Conservation (phyloP, 2,329 filamentous ascomycete species). For the Penicillium sp. region DNA sequence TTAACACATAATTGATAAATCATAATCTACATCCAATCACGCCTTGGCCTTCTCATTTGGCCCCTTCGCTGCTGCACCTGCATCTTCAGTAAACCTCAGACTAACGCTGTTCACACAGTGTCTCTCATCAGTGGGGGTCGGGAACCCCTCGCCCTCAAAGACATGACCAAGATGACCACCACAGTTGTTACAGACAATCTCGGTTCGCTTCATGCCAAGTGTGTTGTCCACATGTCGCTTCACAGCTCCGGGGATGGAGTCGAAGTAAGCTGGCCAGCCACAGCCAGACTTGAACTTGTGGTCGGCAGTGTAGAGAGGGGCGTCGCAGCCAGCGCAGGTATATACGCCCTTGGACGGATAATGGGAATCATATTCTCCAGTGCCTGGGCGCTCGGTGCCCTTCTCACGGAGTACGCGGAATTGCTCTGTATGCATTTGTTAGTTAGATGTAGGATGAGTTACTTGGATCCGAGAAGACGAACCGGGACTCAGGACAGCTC, state of each 20-base stretch:
- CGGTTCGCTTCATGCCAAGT: slow-evolving; percentile 83
- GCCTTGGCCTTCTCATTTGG: slow-evolving; percentile 38
- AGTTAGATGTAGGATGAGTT: slow-evolving; percentile 32
- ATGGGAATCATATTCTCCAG: slow-evolving; percentile 88
- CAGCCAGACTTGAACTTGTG: slow-evolving; percentile 98
- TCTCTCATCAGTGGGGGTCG: slow-evolving; percentile 88
- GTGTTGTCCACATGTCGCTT: slow-evolving; percentile 77
- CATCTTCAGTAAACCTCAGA: slow-evolving; percentile 78
- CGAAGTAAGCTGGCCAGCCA: slow-evolving; percentile 98
- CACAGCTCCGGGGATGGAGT: slow-evolving; percentile 90
- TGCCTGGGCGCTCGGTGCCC: slow-evolving; percentile 82
- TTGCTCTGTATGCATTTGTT: slow-evolving; percentile 70
- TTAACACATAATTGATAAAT: slow-evolving; percentile 12
- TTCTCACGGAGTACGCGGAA: slow-evolving; percentile 92
- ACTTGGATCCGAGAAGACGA: slow-evolving; percentile 46
- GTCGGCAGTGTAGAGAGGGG: slow-evolving; percentile 87
- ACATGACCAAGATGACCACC: slow-evolving; percentile 91
- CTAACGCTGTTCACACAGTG: slow-evolving; percentile 97
- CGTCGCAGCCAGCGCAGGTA: slow-evolving; percentile 81
- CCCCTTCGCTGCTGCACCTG: slow-evolving; percentile 41
- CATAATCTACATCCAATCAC: slow-evolving; percentile 22
- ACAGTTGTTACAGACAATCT: slow-evolving; percentile 94
- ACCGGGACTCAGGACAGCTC: slow-evolving; percentile 78
- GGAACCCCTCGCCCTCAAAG: slow-evolving; percentile 85
- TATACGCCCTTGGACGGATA: slow-evolving; percentile 78